Evolutionary conservation across 331 rosid genomes (phyloP).

Genomic region (Pyracantha coccinea): DNA sequence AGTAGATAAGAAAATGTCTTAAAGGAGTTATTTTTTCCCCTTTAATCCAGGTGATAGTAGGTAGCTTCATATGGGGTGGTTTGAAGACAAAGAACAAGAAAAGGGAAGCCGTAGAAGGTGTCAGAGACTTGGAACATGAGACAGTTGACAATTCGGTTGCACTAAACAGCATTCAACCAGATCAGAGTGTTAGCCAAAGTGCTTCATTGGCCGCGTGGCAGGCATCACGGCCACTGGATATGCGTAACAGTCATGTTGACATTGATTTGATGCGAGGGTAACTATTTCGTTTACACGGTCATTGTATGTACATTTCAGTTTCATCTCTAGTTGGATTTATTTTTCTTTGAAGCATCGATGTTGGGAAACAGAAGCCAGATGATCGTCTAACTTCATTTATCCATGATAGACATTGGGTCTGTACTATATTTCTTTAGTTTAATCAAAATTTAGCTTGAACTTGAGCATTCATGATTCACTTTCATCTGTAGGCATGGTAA

Average conservation of each 20-base stretch:
- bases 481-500: not conserved
- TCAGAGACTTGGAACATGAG: constrained; percentile 48
- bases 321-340: constrained; percentile 32
- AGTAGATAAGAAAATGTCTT: not conserved
- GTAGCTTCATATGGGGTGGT: constrained; percentile 90
- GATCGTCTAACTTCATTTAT: constrained; percentile 35
- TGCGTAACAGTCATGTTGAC: constrained; percentile 67
- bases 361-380: constrained; percentile 21
- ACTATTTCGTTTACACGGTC: constrained; percentile 16
- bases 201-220: constrained; percentile 66
- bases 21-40: not conserved
- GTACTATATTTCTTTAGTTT: constrained; percentile 35
- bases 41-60: constrained; percentile 73
- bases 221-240: constrained; percentile 56
- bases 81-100: constrained; percentile 61
- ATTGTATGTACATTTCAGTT: constrained; percentile 30
- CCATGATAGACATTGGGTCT: constrained; percentile 34
- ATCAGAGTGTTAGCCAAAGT: constrained; percentile 48
- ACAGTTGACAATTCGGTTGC: constrained; percentile 43
- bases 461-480: constrained; percentile 9
- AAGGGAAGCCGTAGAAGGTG: constrained; percentile 44
- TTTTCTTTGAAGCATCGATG: constrained; percentile 16
- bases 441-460: constrained; percentile 24
- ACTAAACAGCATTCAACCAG: constrained; percentile 30
- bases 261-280: constrained; percentile 97